Evolutionary conservation across 805 yeast species (phyloP).

Genomic region (Yamadazyma phyllophila): DNA sequence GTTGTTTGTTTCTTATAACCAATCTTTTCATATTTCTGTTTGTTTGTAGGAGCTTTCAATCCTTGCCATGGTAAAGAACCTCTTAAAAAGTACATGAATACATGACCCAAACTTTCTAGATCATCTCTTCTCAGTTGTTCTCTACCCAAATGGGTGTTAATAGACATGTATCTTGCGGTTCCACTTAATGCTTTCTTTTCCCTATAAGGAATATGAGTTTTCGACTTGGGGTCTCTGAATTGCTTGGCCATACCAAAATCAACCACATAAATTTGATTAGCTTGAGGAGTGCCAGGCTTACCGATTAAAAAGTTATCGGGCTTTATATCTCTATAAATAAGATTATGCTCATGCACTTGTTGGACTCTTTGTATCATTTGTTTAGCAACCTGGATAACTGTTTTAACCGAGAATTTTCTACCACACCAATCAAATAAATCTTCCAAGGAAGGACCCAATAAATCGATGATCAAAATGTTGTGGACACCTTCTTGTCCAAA

Average conservation of each 20-base stretch:
- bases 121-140: conserved; percentile 85
- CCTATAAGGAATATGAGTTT: conserved; percentile 78
- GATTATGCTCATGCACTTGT: conserved; percentile 71
- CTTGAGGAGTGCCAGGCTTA: conserved; percentile 55
- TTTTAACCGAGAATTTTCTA: conserved; percentile 64
- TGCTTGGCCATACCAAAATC: conserved; percentile 90
- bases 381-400: conserved; percentile 70
- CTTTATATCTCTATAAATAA: conserved; percentile 78
- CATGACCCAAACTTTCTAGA: conserved; percentile 78
- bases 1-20: conserved; percentile 78
- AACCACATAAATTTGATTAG: conserved; percentile 67
- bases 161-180: conserved; percentile 85
- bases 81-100: conserved; percentile 71
- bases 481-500: conserved; percentile 85
- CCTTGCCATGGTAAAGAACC: conserved; percentile 91
- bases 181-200: conserved; percentile 80
- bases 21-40: conserved; percentile 77
- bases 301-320: conserved; percentile 83
- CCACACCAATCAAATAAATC: conserved; percentile 90
- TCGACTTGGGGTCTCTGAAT: conserved; percentile 75
- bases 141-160: conserved; percentile 82
- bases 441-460: conserved; percentile 77
- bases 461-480: conserved; percentile 71
- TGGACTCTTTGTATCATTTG: conserved; percentile 76
- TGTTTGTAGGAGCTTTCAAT: conserved; percentile 82